phyloP scores from a whole-genome alignment of 2,329 filamentous ascomycete species.

The Purpureocillium lavendulum region DNA sequence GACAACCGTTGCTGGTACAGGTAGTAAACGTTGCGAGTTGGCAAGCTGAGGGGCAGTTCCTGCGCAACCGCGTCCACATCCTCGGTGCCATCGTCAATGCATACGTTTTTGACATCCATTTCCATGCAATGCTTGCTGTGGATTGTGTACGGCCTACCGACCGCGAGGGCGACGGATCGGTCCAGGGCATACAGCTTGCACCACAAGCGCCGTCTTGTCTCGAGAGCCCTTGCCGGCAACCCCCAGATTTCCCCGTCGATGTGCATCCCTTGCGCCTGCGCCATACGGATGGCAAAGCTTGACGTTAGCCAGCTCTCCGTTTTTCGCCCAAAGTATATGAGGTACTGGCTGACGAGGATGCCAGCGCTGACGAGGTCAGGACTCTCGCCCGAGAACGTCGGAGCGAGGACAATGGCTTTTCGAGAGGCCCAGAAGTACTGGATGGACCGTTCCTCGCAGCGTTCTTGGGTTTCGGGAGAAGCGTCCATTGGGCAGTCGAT shows the following conservation, averaged over 20 bases:
- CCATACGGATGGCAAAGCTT: conserved; percentile 33
- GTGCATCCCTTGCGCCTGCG: conserved; percentile 33
- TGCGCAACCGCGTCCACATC: conserved; percentile 11
- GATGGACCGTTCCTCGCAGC: conserved; percentile 27
- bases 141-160: conserved; percentile 30
- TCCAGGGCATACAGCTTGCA: conserved; percentile 29
- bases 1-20: conserved; percentile 22
- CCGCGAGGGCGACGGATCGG: conserved; percentile 27
- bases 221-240: conserved; percentile 24
- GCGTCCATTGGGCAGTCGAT: conserved; percentile 22
- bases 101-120: conserved; percentile 27
- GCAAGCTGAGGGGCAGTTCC: conserved; percentile 18
- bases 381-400: conserved; percentile 31
- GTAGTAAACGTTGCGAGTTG: conserved; percentile 23
- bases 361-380: conserved; percentile 30
- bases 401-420: conserved; percentile 29
- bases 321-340: conserved; percentile 27
- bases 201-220: conserved; percentile 29
- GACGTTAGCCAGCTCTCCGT: conserved; percentile 31
- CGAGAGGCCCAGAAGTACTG: conserved; percentile 31
- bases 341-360: conserved; percentile 28
- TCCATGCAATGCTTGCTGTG: conserved; percentile 28
- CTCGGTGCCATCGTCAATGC: conserved; percentile 25
- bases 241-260: conserved; percentile 31
- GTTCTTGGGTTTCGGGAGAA: conserved; percentile 23